Base-by-base conservation (phyloP, 129 eudicot species). In the Mikania micrantha region DNA sequence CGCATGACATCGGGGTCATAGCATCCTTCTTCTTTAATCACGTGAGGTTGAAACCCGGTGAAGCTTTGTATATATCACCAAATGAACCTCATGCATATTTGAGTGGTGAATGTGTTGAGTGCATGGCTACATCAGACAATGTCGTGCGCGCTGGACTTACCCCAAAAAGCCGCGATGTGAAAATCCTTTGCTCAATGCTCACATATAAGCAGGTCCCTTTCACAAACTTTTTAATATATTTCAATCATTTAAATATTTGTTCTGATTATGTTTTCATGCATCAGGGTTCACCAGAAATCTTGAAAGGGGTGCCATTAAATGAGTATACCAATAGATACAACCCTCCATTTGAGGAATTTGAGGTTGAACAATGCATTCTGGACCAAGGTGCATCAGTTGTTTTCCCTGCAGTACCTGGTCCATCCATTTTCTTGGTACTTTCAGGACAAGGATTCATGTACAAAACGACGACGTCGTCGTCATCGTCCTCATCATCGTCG, bases 111-210 rank as follows among this genome's bases (percentile, higher is more conserved):
- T 93, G 86, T 57, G 66, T 93, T 0, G 98, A 93, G 67, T 93
- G 98, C 80, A 93, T 93, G 98, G 98, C 98, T 59, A 93, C 95
- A 21, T 93, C 98, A 70, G 98, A 93, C 72, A 89, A 93, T 50
- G 98, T 93, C 0, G 95, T 93, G 25, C 96, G 98, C 12, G 98
- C 98, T 40, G 98, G 98, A 60, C 96, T 93, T 36, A 93, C 98
- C 56, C 91, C 96, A 5, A 93, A 93, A 76, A 19, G 80, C 42
- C 74, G 96, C 1, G 98, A 93, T 63, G 96, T 89, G 11, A 72
- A 78, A 61, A 88, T 80, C 34, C 85, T 93, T 24, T 86, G 95
- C 74, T 78, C 95, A 11, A 93, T 93, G 98, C 98, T 93, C 66
- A 84, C 95, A 22, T 93, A 93, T 81, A 93, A 88, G 63, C 96